Evolutionary conservation across 208 protist genomes (phyloP), one percentile per base, ranked within the genome.

Genomic region (Trypanosoma vivax): DNA sequence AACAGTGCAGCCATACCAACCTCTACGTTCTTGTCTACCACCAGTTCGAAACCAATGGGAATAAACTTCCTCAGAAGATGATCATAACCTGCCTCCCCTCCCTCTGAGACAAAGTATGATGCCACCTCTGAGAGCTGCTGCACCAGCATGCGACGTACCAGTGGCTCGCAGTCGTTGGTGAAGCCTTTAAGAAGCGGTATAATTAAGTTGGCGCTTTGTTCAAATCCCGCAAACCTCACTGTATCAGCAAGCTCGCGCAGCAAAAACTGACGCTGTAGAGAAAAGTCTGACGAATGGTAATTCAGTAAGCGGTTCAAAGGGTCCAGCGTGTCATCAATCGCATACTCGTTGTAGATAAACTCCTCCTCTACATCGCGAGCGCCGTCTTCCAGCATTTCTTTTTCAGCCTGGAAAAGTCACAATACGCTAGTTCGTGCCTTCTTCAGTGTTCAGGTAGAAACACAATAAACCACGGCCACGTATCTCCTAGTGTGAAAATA

Each of bases 11-110:
- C 67, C n/a, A 73, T 65, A 30, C 83, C 85, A 6, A 97, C 94
- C 57, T 97, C 88, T 23, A 90, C 80, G 55, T 96, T 97, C 51
- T 94, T 93, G 68, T 97, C 94, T n/a, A 96, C 90, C 3, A 96
- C 69, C 52, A 97, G 63, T 66, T 96, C 91, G 50, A 96, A 96
- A 27, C 72, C 78, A 45, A 90, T 89, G 14, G 94, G 94, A n/a
- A 97, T 70, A 31, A 96, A 82, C 14, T 73, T 82, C 31, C 73
- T 81, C 19, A 95, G 73, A 16, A 96, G 53, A 33, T 73, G 79
- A 29, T 91, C 64, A 45, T 96, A 95, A 3, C 87, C 87, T 11
- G 40, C 61, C 2, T 96, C 89, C 6, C 74, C 75, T 40, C 88
- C 89, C 3, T 81, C 47, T 40, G 80, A 49, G 0, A 97, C 61